phyloP scores from a whole-genome alignment of 495 filamentous ascomycete genomes.

The Choiromyces venosus region DNA sequence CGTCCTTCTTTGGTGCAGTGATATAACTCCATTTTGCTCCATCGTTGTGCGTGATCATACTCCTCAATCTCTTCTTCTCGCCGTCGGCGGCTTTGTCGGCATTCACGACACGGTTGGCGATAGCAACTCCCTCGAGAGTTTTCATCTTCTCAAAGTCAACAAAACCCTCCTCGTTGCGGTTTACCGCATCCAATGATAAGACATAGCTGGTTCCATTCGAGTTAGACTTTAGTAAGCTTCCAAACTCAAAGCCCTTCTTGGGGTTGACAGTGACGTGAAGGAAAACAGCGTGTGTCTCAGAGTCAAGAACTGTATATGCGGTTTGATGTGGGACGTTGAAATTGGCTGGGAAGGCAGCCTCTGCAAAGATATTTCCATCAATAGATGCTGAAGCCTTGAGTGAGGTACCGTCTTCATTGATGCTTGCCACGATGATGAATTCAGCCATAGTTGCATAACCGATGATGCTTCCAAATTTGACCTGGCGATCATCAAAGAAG shows the following conservation, averaged over 20 bases:
- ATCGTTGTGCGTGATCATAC: conserved; percentile 92
- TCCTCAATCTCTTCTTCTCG: conserved; percentile 71
- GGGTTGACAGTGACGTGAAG: conserved; percentile 75
- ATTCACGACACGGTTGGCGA: conserved; percentile 82
- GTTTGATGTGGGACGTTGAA: conserved; percentile 68
- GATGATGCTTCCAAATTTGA: conserved; percentile 62
- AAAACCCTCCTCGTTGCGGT: conserved; percentile 65
- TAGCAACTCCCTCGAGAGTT: conserved; percentile 78
- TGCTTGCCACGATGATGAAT: conserved; percentile 83
- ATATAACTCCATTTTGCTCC: conserved; percentile 77
- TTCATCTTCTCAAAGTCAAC: conserved; percentile 96
- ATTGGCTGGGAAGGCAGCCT: conserved; percentile 76
- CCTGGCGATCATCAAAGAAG: conserved; percentile 59
- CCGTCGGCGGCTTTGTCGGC: conserved; percentile 54
- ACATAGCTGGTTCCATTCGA: conserved; percentile 95
- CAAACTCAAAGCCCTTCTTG: conserved; percentile 58
- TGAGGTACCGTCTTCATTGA: conserved; percentile 58
- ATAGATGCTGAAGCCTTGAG: conserved; percentile 75
- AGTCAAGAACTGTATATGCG: conserved; percentile 88
- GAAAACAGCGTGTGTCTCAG: conserved; percentile 86
- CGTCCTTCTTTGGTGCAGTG: conserved; percentile 60
- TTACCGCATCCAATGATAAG: conserved; percentile 68
- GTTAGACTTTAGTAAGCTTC: conserved; percentile 93
- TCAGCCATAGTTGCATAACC: conserved; percentile 90
- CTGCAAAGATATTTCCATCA: conserved; percentile 73